Conservation (phyloP, 176 grass and related monocot species). For the Eragrostis nindensis region DNA sequence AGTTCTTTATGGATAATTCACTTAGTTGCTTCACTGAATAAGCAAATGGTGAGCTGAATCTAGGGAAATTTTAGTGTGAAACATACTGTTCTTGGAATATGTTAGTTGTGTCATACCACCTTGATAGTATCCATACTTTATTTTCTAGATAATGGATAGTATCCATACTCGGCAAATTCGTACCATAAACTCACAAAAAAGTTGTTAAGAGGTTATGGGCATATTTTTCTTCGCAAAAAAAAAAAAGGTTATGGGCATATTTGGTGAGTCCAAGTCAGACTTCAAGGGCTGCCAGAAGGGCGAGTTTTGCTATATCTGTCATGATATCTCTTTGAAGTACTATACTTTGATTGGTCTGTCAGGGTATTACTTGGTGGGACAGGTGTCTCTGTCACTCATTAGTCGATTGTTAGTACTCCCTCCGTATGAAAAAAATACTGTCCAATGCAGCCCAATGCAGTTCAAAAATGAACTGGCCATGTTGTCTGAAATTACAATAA, state of each 20-base stretch:
- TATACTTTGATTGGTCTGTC: background rate
- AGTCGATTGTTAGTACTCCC: background rate
- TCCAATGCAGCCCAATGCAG: too few species aligned
- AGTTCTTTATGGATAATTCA: background rate
- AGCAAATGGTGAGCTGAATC: conserved; percentile 22
- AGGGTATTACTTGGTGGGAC: background rate
- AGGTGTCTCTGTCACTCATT: background rate
- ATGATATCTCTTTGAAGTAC: background rate
- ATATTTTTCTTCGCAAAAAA: too few species aligned
- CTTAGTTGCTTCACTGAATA: background rate
- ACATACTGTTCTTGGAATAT: background rate
- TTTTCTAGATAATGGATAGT: too few species aligned
- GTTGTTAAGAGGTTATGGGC: too few species aligned
- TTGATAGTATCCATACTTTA: background rate
- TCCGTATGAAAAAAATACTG: too few species aligned
- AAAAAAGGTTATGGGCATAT: background rate
- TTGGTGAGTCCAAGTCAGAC: conserved; percentile 4
- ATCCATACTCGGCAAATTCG: too few species aligned
- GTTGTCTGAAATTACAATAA: too few species aligned
- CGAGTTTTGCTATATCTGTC: background rate
- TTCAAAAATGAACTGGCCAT: too few species aligned
- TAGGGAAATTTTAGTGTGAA: background rate
- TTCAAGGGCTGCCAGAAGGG: background rate
- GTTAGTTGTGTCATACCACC: background rate
- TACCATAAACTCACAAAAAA: too few species aligned